Percentiles rank a stretch among this genome's conserved stretches.
Evolutionary conservation across 306 rosid species (phyloP).

Genomic region (Rubus idaeus): DNA sequence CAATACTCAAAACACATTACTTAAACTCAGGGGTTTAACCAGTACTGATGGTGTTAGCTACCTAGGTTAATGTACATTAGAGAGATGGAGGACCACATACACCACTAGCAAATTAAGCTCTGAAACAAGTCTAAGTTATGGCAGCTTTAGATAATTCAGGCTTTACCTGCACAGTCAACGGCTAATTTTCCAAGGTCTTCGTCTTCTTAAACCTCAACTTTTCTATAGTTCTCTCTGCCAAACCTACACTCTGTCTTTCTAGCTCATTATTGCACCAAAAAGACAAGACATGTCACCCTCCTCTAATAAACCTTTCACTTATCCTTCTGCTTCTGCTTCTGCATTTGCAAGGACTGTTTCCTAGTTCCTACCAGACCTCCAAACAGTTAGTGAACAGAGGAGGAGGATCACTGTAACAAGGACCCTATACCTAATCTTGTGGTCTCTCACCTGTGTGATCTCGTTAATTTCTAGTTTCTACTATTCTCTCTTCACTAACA

Average conservation of each 20-base stretch:
- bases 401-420: constrained; percentile 7
- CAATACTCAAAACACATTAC: not conserved
- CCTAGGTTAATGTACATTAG: not conserved
- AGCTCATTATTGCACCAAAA: not conserved
- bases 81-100: constrained; percentile 6
- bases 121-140: not conserved
- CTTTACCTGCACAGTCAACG: constrained; percentile 8
- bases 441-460: not conserved
- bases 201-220: constrained; percentile 1
- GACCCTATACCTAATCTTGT: not conserved
- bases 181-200: not conserved
- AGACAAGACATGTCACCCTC: constrained; percentile 4
- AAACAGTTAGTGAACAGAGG: not conserved
- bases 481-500: not conserved
- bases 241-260: not conserved
- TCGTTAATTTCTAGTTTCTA: constrained; percentile 3
- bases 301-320: not conserved
- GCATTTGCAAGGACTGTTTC: constrained; percentile 5
- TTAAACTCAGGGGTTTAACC: not conserved
- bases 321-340: constrained; percentile 3
- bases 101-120: not conserved
- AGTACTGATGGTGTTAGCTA: not conserved
- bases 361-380: not conserved
- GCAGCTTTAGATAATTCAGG: not conserved
- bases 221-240: not conserved